Evolutionary conservation across 140 eudicot genomes (phyloP).

Genomic region (Flaveria floridana): DNA sequence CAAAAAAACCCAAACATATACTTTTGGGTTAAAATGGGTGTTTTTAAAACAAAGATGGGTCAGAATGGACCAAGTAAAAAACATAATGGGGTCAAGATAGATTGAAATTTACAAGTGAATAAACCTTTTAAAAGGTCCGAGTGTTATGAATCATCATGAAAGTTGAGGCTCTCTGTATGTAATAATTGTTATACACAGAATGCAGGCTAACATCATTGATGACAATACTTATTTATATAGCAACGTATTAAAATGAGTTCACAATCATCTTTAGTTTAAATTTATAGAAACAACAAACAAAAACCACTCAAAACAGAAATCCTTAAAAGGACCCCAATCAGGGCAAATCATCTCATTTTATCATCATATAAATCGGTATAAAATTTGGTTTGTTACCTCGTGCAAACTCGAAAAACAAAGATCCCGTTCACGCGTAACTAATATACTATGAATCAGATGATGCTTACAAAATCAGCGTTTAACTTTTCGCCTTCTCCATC

Average conservation of each 20-base stretch:
- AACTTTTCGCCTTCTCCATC: conserved; percentile 50
- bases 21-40: too few relatives aligned
- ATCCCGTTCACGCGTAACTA: neutral
- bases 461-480: conserved; percentile 10
- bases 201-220: neutral
- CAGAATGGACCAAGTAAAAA: too few relatives aligned
- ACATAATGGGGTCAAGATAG: too few relatives aligned
- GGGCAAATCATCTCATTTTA: conserved; percentile 12
- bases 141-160: too few relatives aligned
- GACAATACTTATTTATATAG: neutral
- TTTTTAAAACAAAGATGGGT: too few relatives aligned
- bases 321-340: neutral
- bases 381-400: neutral
- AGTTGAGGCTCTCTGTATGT: too few relatives aligned
- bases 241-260: neutral
- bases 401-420: conserved; percentile 1
- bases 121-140: too few relatives aligned
- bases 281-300: neutral
- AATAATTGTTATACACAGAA: neutral
- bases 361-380: conserved; percentile 2
- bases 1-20: too few relatives aligned
- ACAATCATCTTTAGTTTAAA: neutral
- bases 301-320: neutral
- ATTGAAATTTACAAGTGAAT: too few relatives aligned
- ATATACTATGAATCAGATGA: conserved; percentile 25